Percentiles rank a stretch among this genome's conserved stretches.
phyloP scores from a whole-genome alignment of 345 rosid genomes.

The Brassica cretica region DNA sequence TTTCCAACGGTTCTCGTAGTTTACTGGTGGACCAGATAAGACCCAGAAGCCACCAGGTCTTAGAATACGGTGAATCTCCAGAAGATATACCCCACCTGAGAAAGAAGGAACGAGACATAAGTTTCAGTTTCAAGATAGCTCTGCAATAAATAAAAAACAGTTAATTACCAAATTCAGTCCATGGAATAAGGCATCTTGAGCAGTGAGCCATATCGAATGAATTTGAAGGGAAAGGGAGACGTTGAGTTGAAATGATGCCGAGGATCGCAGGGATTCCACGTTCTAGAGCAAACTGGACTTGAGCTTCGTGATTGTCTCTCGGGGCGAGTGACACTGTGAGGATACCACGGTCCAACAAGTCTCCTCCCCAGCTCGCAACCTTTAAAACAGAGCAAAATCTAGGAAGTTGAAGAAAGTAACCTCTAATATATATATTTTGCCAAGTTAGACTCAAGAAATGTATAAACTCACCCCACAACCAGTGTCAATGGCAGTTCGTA shows the following conservation, averaged over 20 bases:
- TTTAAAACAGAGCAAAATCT: slow-evolving; percentile 31
- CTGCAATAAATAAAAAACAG: not conserved
- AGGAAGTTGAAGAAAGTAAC: slow-evolving; percentile 3
- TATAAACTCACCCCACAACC: slow-evolving; percentile 86
- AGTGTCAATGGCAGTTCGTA: slow-evolving; percentile 93
- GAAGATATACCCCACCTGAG: slow-evolving; percentile 94
- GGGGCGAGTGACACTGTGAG: slow-evolving; percentile 95
- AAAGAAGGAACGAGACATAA: slow-evolving; percentile 14
- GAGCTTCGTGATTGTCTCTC: slow-evolving; percentile 99
- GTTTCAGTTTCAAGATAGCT: not conserved
- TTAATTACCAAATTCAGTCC: slow-evolving; percentile 93
- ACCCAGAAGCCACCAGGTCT: slow-evolving; percentile 99
- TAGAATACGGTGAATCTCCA: slow-evolving; percentile 85
- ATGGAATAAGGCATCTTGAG: slow-evolving; percentile 99
- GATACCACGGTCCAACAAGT: slow-evolving; percentile 83
- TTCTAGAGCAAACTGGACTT: slow-evolving; percentile 96
- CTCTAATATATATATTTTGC: not conserved
- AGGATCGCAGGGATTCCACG: slow-evolving; percentile 98
- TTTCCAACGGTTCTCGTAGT: slow-evolving; percentile 84
- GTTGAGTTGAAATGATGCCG: slow-evolving; percentile 95
- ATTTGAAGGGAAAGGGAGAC: slow-evolving; percentile 95
- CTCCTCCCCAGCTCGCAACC: slow-evolving; percentile 99
- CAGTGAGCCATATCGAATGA: slow-evolving; percentile 99
- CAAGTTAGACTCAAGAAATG: not conserved
- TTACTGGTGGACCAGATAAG: slow-evolving; percentile 95